Evolutionary conservation across 768 basidiomycete species (phyloP).

Genomic region (Piloderma croceum): DNA sequence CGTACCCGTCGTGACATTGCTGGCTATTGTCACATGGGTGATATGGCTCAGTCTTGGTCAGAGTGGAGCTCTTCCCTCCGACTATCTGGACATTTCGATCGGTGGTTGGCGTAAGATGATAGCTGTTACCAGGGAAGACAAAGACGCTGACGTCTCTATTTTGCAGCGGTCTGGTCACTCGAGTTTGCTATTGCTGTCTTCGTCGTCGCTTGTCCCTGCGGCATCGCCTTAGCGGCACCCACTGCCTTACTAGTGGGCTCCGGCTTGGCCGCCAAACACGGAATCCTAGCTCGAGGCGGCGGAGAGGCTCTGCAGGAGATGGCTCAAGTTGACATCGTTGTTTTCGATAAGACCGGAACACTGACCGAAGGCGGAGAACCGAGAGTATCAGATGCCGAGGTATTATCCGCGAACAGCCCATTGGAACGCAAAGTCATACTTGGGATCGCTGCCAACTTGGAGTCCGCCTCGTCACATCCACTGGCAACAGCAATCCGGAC

Average conservation of each 20-base stretch:
- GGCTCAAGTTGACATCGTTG: constrained; percentile 63
- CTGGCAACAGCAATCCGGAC: constrained; percentile 53
- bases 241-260: constrained; percentile 81
- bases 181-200: constrained; percentile 81
- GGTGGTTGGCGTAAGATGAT: constrained; percentile 64
- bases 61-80: constrained; percentile 46
- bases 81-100: constrained; percentile 47
- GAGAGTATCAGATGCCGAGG: constrained; percentile 49
- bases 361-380: constrained; percentile 65
- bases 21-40: constrained; percentile 69
- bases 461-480: constrained; percentile 59
- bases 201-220: constrained; percentile 84
- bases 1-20: constrained; percentile 69
- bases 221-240: constrained; percentile 81
- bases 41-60: constrained; percentile 67
- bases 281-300: constrained; percentile 81
- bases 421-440: constrained; percentile 37
- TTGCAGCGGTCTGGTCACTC: constrained; percentile 65
- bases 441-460: constrained; percentile 50
- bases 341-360: constrained; percentile 88
- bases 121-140: not conserved
- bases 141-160: not conserved
- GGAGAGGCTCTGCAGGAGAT: constrained; percentile 86
- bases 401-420: constrained; percentile 13
- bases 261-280: constrained; percentile 71